Evolutionary conservation across 257 asterid genomes (phyloP).

Genomic region (Handroanthus guayacan): DNA sequence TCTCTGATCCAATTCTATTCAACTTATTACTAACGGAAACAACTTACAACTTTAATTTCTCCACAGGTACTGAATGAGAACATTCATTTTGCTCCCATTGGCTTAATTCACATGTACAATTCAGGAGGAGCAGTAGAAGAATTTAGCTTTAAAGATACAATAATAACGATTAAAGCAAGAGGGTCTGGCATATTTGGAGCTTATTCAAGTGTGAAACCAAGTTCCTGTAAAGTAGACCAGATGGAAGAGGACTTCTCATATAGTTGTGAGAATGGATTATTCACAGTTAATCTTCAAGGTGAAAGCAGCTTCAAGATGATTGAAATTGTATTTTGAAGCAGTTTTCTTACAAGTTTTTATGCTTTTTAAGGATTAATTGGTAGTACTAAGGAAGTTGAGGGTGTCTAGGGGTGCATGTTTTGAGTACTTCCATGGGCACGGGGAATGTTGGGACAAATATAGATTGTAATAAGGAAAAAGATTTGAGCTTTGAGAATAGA

Average conservation of each 20-base stretch:
- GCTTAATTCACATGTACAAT: slow-evolving; percentile 54
- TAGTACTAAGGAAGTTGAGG: not conserved
- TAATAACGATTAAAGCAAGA: slow-evolving; percentile 42
- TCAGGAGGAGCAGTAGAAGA: slow-evolving; percentile 56
- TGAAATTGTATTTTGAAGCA: slow-evolving; percentile 32
- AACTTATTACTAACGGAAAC: not conserved
- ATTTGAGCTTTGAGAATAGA: not conserved
- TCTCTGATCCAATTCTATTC: not conserved
- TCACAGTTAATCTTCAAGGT: slow-evolving; percentile 46
- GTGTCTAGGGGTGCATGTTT: not conserved
- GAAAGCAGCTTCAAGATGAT: slow-evolving; percentile 42
- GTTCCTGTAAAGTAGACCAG: slow-evolving; percentile 44
- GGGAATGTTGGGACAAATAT: not conserved
- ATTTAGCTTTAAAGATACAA: slow-evolving; percentile 22
- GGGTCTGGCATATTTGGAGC: slow-evolving; percentile 67
- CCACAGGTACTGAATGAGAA: slow-evolving; percentile 24
- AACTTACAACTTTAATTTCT: not conserved
- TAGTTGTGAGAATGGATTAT: slow-evolving; percentile 44
- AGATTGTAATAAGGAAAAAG: not conserved
- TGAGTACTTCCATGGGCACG: not conserved
- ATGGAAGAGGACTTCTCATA: slow-evolving; percentile 45
- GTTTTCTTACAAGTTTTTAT: not conserved
- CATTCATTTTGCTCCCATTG: slow-evolving; percentile 52
- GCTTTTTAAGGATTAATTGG: not conserved
- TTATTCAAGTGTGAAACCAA: slow-evolving; percentile 57